Base-by-base conservation (phyloP, 106 monocot species). In the Amphibolis antarctica region DNA sequence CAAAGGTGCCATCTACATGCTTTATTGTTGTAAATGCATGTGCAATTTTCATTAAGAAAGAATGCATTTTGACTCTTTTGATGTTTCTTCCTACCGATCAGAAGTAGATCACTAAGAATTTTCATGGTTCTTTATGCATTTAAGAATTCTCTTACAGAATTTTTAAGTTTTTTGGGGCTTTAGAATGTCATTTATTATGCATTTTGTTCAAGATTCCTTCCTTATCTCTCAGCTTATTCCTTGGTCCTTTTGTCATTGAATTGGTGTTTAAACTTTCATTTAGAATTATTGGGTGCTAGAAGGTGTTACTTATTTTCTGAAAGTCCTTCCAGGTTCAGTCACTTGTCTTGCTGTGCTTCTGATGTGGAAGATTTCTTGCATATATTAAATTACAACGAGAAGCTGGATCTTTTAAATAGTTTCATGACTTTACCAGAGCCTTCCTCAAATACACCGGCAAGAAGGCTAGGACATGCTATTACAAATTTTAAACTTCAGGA, bases 271-370 rank as follows among this genome's bases (percentile, higher is more conserved):
- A 57, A 6, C 57, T 53, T 57, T 4, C 14, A 27, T 30, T 9
- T 65, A 26, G 11, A 27, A 18, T 25, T 25, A 51, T 36, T 26
- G 25, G 45, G 14, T 47, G 28, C 18, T 18, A 17, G 17, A 11
- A 36, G 6, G 14, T 18, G 27, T 6, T 9, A 0, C 14, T 28
- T 19, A 31, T 19, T 36, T 49, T 7, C 49, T 26, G 10, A 28
- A 15, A 7, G 12, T 64, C 18, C 10, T 57, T 57, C 57, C 26
- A 98, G 90, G 84, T 98, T 98, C 59, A 70, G 78, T 62, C 86
- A 98, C 66, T 72, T 86, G 68, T 71, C 84, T 70, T 84, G 76
- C 46, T 87, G 84, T 69, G 68, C 84, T 55, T 86, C 96, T 66
- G 96, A 98, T 75, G 70, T 98, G 23, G 78, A 98, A 68, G 53